Evolutionary conservation across 1,139 yeast genomes (phyloP).

Genomic region (Hyphopichia pseudoburtonii): DNA sequence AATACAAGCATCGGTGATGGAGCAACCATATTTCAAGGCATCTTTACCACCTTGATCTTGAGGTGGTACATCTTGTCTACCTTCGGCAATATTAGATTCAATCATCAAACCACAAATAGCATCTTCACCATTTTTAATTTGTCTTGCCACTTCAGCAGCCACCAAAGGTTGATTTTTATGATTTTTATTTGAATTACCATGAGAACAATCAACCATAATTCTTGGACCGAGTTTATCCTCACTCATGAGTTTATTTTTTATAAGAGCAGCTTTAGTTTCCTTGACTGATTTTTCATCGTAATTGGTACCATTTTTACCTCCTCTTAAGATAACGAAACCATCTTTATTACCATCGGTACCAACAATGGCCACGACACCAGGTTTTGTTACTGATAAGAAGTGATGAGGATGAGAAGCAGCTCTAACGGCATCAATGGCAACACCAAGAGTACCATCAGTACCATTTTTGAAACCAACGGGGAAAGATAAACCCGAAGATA

Average conservation of each 20-base stretch:
- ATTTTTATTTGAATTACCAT: slow-evolving; percentile 90
- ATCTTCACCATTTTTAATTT: slow-evolving; percentile 72
- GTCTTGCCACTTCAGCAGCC: slow-evolving; percentile 76
- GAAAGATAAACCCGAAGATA: slow-evolving; percentile 95
- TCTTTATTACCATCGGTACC: slow-evolving; percentile 92
- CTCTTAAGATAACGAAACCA: slow-evolving; percentile 88
- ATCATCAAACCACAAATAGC: slow-evolving; percentile 93
- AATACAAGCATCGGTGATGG: slow-evolving; percentile 96
- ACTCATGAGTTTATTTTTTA: slow-evolving; percentile 53
- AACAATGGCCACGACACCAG: slow-evolving; percentile 92
- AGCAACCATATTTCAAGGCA: slow-evolving; percentile 80
- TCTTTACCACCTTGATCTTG: slow-evolving; percentile 67
- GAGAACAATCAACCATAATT: slow-evolving; percentile 97
- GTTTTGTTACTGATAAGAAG: slow-evolving; percentile 90
- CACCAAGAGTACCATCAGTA: slow-evolving; percentile 92
- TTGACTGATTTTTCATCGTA: slow-evolving; percentile 79
- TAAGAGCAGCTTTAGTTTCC: slow-evolving; percentile 65
- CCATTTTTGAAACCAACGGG: slow-evolving; percentile 99
- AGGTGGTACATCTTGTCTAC: slow-evolving; percentile 87
- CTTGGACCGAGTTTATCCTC: slow-evolving; percentile 54
- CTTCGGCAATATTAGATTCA: slow-evolving; percentile 87
- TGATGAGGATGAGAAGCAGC: slow-evolving; percentile 94
- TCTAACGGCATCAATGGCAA: slow-evolving; percentile 90
- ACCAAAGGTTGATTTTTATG: slow-evolving; percentile 92
- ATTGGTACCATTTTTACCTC: slow-evolving; percentile 93